Conservation (phyloP, 352 stramenopile genomes). For the Globisporangium uncinulatum region DNA sequence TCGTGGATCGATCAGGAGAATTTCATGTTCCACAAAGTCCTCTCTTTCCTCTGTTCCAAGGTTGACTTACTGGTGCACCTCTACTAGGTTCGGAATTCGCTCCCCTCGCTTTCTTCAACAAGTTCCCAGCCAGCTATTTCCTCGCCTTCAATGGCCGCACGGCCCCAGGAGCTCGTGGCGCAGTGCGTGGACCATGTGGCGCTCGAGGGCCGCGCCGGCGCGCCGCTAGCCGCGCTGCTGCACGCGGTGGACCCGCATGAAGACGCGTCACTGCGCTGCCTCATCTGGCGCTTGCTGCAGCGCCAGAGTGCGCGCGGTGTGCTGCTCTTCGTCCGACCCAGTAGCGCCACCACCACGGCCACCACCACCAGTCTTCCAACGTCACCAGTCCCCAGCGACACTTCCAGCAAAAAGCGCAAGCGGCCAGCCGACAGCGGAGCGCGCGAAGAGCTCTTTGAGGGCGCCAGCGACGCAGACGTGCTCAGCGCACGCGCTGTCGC, state of each 20-base stretch:
- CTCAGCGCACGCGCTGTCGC: background rate
- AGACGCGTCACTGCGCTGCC: slow-evolving; percentile 37
- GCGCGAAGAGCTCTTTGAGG: background rate
- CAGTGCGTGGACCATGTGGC: slow-evolving; percentile 60
- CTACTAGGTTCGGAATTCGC: too few relatives aligned
- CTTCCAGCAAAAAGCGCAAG: slow-evolving; percentile 51
- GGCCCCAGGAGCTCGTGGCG: slow-evolving; percentile 42
- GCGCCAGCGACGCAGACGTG: background rate
- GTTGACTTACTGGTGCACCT: too few relatives aligned
- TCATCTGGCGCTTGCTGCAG: slow-evolving; percentile 51
- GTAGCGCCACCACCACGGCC: background rate
- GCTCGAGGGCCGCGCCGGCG: slow-evolving; percentile 41
- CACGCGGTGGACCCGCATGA: slow-evolving; percentile 28
- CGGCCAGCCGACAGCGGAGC: slow-evolving; percentile 15
- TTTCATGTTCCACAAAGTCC: too few relatives aligned
- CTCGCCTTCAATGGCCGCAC: slow-evolving; percentile 4
- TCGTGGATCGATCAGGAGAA: too few relatives aligned
- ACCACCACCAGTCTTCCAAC: background rate
- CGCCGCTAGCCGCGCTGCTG: slow-evolving; percentile 36
- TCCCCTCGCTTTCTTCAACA: too few relatives aligned
- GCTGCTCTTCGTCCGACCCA: slow-evolving; percentile 46
- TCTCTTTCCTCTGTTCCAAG: too few relatives aligned
- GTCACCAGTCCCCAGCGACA: too few relatives aligned
- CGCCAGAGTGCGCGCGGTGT: slow-evolving; percentile 33
- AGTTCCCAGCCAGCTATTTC: too few relatives aligned